Evolutionary conservation across 352 stramenopile genomes (phyloP), one percentile per base, ranked within the genome.

Genomic region (Phytopythium sindhum): DNA sequence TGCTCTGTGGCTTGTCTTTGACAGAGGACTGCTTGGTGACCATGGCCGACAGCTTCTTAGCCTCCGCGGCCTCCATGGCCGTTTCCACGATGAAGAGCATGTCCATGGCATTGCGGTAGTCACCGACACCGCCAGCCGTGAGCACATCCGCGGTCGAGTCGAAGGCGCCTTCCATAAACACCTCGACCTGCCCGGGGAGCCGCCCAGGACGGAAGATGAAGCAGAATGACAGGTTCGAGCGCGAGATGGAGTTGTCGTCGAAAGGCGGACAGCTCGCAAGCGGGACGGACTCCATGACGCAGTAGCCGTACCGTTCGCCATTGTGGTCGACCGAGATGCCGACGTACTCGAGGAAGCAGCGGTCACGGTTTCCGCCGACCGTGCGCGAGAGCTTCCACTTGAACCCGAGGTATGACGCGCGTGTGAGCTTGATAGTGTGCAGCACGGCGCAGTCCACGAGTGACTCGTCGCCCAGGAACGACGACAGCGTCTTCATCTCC

Each of bases 351-450:
- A 87, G 66, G 50, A 76, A 91, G 64, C 82, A 91, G 59, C 78
- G 78, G 65, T 91, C 82, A 60, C 82, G 82, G 59, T 91, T 91
- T 37, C 82, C 82, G 21, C 82, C 82, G n/a, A 86, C 72, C 9
- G 82, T 88, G 19, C 80, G 82, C 42, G 68, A 78, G 41, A 91
- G 64, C 57, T 87, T 88, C 82, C 82, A 91, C 73, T 91, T 91
- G 60, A 91, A 75, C 17, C 82, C 80, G 42, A 89, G 65, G 57
- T 88, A 88, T 29, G 78, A 84, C 26, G 78, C 77, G 17, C 73
- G 78, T 35, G 73, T 79, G 45, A 78, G 63, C 29, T 78, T 75
- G 54, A 91, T 67, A 0, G 78, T 87, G 48, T 88, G 78, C 15
- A 91, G 62, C 61, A 86, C 82, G 41, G 77, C 78, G 24, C 75